Conservation (phyloP, 2,329 filamentous ascomycete species). For the Botrytis fabae region DNA sequence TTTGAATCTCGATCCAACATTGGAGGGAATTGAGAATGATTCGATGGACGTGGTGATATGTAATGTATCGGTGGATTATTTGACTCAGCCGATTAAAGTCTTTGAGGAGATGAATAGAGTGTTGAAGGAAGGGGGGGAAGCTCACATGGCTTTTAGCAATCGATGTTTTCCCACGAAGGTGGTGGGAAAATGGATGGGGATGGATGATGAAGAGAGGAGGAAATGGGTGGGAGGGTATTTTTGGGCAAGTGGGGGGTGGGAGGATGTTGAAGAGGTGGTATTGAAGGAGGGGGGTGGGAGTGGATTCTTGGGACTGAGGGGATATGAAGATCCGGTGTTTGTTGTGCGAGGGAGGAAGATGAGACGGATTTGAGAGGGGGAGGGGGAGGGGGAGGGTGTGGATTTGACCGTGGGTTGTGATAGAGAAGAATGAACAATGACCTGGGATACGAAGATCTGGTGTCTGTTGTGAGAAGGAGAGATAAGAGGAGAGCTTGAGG, state of each 20-base stretch:
- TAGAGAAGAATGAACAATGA: neutral
- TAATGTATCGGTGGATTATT: conserved; percentile 54
- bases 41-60: conserved; percentile 50
- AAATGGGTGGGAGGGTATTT: conserved; percentile 54
- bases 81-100: conserved; percentile 49
- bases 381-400: too few species aligned
- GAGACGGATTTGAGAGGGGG: neutral
- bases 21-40: conserved; percentile 29
- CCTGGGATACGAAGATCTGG: too few species aligned
- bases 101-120: conserved; percentile 45
- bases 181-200: conserved; percentile 49
- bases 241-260: conserved; percentile 49
- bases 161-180: conserved; percentile 56
- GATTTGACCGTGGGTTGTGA: too few species aligned
- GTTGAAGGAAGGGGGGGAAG: conserved; percentile 46
- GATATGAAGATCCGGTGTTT: conserved; percentile 46
- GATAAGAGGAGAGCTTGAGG: neutral
- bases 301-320: conserved; percentile 22
- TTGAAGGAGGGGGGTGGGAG: conserved; percentile 44
- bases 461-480: neutral
- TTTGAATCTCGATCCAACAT: conserved; percentile 44
- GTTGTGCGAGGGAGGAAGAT: conserved; percentile 43
- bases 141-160: conserved; percentile 54
- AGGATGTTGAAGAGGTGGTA: conserved; percentile 53
- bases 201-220: conserved; percentile 48